Evolutionary conservation across 2,329 filamentous ascomycete species (phyloP).

Genomic region (Pestalotiopsis sp.): DNA sequence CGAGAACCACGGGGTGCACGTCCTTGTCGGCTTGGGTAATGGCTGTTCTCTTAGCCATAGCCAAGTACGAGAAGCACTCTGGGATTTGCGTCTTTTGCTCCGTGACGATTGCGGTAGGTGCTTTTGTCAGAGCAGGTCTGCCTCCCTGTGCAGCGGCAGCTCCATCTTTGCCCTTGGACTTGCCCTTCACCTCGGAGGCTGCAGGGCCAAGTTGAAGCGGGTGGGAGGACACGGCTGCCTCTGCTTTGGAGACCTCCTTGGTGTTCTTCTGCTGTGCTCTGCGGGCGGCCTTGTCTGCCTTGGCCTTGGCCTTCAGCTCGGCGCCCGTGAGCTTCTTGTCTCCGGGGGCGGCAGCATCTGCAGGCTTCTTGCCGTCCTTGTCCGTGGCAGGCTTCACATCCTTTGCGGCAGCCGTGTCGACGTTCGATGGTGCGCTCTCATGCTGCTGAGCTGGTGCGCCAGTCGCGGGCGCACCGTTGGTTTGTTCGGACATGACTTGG

Average conservation of each 20-base stretch:
- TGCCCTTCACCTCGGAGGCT: slow-evolving; percentile 44
- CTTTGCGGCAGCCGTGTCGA: background rate
- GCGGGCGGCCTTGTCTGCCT: slow-evolving; percentile 88
- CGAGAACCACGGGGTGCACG: slow-evolving; percentile 84
- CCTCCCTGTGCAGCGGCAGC: slow-evolving; percentile 29
- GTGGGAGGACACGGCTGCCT: slow-evolving; percentile 30
- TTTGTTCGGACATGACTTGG: slow-evolving; percentile 1
- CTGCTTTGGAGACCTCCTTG: slow-evolving; percentile 44
- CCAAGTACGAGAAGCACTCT: slow-evolving; percentile 81
- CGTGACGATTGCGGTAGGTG: slow-evolving; percentile 36
- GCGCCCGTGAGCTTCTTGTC: slow-evolving; percentile 67
- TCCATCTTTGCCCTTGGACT: slow-evolving; percentile 50
- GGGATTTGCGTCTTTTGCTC: slow-evolving; percentile 67
- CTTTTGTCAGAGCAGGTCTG: slow-evolving; percentile 31
- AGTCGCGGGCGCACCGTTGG: slow-evolving; percentile 11
- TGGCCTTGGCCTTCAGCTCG: slow-evolving; percentile 84
- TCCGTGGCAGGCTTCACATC: slow-evolving; percentile 14
- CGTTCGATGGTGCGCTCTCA: background rate
- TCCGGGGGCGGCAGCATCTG: slow-evolving; percentile 24
- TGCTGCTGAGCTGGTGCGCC: slow-evolving; percentile 3
- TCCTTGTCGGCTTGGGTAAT: slow-evolving; percentile 66
- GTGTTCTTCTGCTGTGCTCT: slow-evolving; percentile 71
- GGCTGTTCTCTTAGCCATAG: slow-evolving; percentile 62
- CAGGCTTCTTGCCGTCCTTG: slow-evolving; percentile 22
- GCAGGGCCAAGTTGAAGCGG: slow-evolving; percentile 39